Evolutionary conservation across 371 early-diverging fungal genomes (phyloP), one percentile per base, ranked within the genome.

Genomic region (Rhizopus delemar): DNA sequence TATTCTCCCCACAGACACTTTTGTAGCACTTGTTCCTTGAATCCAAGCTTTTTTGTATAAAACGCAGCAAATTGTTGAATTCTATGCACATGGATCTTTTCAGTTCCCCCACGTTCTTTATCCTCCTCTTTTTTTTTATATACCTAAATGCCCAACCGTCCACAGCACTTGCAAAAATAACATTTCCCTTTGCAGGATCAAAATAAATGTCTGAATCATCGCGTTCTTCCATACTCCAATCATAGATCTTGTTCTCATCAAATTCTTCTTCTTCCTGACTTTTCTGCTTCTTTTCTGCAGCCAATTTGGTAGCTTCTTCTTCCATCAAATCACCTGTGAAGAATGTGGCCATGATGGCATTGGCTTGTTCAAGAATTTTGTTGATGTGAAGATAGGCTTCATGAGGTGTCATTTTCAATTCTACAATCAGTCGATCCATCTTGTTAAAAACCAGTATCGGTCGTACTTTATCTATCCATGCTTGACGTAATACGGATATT

Each of bases 401-500:
- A 33, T 74, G 60, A 4, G 98, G 90, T 2, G 96, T 90, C 73
- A 97, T 82, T 69, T 92, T 89, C 58, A 95, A 81, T 74, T 99
- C 99, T 4, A 93, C 90, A 32, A 97, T 90, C 35, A 97, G 74
- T 28, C 99, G 87, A 71, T 99, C 99, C 56, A 99, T 91, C 77
- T 99, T 99, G 84, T 99, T 99, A 46, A 99, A 73, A 5, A 99
- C 95, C n/a, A 99, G 75, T 16, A 99, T 75, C 0, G 97, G 95
- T 7, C 82, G 80, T 31, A 99, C 89, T 41, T 89, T 91, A 63
- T 98, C 96, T 3, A 77, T 68, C 91, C 93, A 93, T 5, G 97
- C 97, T 78, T 97, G 98, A 15, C 93, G 84, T 57, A 99, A 75
- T 4, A 98, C 99, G 3, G 94, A 92, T 57, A 94, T 91, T 0